Percentiles rank a stretch among this genome's conserved stretches.
phyloP scores from a whole-genome alignment of 257 asterid species.

The Apocynum venetum region DNA sequence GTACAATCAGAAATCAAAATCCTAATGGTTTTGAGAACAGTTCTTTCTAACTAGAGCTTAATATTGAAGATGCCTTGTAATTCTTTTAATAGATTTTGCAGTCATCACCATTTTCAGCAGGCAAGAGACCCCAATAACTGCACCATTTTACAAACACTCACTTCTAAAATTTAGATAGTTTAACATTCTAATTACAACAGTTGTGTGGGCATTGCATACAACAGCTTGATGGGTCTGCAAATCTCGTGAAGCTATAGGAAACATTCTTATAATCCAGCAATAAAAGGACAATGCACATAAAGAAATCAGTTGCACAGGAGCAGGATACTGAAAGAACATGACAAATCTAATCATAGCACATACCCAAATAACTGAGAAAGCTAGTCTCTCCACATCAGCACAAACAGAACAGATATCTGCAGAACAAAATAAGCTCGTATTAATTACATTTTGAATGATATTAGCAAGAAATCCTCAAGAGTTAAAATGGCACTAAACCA shows the following conservation, averaged over 20 bases:
- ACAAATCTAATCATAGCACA: constrained; percentile 3
- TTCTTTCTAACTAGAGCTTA: background rate
- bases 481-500: background rate
- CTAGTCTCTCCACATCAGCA: constrained; percentile 89
- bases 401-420: constrained; percentile 96
- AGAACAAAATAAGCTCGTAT: constrained; percentile 18
- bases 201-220: background rate
- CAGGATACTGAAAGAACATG: background rate
- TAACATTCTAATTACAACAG: background rate
- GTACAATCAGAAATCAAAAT: background rate
- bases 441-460: background rate
- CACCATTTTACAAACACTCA: background rate
- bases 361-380: constrained; percentile 99
- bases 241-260: background rate
- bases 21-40: background rate
- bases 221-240: background rate
- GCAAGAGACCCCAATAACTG: background rate
- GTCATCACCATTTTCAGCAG: background rate
- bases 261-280: background rate
- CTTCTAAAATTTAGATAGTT: background rate
- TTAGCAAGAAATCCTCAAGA: background rate
- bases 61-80: background rate
- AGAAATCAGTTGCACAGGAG: background rate
- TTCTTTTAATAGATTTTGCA: background rate
- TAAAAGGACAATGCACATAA: background rate